Conservation (phyloP, 2,329 filamentous ascomycete species). For the Microcera coccophila region DNA sequence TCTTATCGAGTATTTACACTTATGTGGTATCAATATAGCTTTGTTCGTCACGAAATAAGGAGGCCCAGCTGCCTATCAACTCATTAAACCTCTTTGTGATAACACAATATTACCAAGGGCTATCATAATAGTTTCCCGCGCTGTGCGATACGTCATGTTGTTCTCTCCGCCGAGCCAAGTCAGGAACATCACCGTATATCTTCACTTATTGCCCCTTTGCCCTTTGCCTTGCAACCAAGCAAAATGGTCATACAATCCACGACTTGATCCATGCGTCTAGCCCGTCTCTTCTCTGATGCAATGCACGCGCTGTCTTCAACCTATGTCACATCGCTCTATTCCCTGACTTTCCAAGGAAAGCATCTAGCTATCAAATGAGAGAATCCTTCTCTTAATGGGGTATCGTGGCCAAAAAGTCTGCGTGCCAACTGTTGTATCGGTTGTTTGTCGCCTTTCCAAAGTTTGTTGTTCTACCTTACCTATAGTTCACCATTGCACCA, state of each 20-base stretch:
- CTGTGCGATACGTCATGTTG: background rate
- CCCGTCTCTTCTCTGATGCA: background rate
- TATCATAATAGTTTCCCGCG: background rate
- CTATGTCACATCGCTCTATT: constrained; percentile 1
- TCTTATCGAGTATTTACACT: no score
- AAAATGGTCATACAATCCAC: background rate
- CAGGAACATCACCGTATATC: background rate
- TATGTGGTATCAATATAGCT: no score
- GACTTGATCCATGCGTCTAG: background rate
- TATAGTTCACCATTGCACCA: constrained; percentile 55
- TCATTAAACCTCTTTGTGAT: no score
- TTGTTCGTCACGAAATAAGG: no score
- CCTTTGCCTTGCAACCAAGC: background rate
- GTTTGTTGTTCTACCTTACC: background rate
- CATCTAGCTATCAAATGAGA: constrained; percentile 18
- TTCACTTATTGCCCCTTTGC: background rate
- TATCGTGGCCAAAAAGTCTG: constrained; percentile 22
- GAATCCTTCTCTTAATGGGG: constrained; percentile 16
- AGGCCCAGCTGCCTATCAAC: no score
- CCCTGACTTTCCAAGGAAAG: constrained; percentile 4
- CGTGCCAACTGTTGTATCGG: constrained; percentile 3
- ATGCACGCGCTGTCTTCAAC: constrained; percentile 1
- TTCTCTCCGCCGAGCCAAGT: background rate
- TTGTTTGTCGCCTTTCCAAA: background rate
- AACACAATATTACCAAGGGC: no score